Base-by-base conservation (phyloP, 768 basidiomycete genomes). In the Amanita molliuscula region DNA sequence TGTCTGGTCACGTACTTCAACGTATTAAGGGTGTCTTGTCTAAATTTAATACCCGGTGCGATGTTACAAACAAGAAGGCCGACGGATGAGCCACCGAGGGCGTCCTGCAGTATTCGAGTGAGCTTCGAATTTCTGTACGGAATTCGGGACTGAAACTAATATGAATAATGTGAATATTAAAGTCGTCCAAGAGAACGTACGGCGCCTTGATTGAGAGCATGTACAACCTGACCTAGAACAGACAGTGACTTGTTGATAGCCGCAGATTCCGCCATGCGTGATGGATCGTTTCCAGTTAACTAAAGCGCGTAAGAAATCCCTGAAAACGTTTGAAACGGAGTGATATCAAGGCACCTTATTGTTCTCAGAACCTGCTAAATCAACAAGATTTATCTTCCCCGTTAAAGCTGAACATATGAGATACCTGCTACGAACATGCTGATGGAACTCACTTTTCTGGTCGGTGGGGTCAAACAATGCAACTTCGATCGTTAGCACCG, bases 241-340 rank as follows among this genome's bases (percentile, higher is more conserved):
- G 88, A 87, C 42, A 95, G 65, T 5, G 86, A 88, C 62, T 87
- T 90, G 67, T 95, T 95, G 62, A 95, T 95, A 15, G 90, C 89
- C 2, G 86, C 67, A 3, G 85, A 87, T 66, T 95, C 92, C 2
- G 82, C 79, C 84, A 93, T 90, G 1, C 92, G 80, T n/a, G 77
- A 80, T 1, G 80, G 70, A 60, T 93, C 86, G 56, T 92, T 93
- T 4, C 91, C 90, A 3, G 92, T 92, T 23, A 86, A 72, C 73
- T 82, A 54, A 16, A 49, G 1, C 44, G 11, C 44, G 18, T 55
- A 13, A 44, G 31, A 48, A 35, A 16, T 47, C 33, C 28, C 40
- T 18, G 46, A 21, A 31, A 45, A 35, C 9, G 40, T 18, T 47
- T 28, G 18, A 6, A n/a, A 3, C 31, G 25, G 11, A 8, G 29